These are phyloP conservation scores for Hypoxylon crocopeplum DNA, from an alignment of 495 filamentous ascomycete species.

Conservation along the genomic window DNA sequence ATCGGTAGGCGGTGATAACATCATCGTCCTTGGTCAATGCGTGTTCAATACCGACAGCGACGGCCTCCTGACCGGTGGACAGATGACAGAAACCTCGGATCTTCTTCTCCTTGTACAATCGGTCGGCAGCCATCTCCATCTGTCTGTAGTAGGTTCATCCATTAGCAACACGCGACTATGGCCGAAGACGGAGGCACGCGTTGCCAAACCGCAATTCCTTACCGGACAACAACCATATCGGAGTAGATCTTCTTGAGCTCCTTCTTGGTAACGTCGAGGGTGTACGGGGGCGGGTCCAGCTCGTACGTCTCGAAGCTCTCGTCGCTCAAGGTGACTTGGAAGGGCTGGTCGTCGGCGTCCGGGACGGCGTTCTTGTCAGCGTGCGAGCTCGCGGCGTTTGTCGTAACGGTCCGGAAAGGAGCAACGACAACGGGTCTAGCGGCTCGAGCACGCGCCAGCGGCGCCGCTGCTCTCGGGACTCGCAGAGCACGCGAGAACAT, in stretches of 20 bases:
- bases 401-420: conserved; percentile 79
- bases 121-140: conserved; percentile 99
- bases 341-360: conserved; percentile 87
- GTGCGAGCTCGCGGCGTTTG: conserved; percentile 90
- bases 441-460: conserved; percentile 49
- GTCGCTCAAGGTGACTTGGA: conserved; percentile 89
- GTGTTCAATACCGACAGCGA: conserved; percentile 96
- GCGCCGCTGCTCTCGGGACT: conserved; percentile 50
- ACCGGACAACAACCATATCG: conserved; percentile 95
- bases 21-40: conserved; percentile 90
- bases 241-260: conserved; percentile 98
- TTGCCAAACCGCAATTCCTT: conserved; percentile 44
- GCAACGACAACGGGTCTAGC: conserved; percentile 53
- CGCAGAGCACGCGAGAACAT: conserved; percentile 63
- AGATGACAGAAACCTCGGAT: conserved; percentile 99
- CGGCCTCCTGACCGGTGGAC: conserved; percentile 96
- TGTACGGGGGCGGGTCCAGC: conserved; percentile 93
- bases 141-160: conserved; percentile 62
- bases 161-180: conserved; percentile 19
- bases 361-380: conserved; percentile 84
- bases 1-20: conserved; percentile 96
- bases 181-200: conserved; percentile 4
- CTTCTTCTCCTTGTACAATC: conserved; percentile 99
- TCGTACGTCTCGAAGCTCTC: conserved; percentile 99
- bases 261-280: conserved; percentile 90